Evolutionary conservation across 2,329 filamentous ascomycete genomes (phyloP).

Genomic region (Cercospora sp.): DNA sequence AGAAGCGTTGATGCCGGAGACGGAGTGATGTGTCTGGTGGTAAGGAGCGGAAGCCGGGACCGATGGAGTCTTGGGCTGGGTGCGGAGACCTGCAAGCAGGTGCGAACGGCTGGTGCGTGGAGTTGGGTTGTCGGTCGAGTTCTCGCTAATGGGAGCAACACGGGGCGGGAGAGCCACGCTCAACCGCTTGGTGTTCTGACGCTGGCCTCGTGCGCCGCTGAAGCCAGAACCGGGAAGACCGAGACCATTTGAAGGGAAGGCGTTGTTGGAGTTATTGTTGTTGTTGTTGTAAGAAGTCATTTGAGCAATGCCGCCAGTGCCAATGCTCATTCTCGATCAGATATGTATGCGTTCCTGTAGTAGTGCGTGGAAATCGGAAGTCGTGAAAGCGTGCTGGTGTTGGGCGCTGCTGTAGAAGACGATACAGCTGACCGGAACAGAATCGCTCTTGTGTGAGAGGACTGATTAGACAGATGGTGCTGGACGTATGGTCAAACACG

Average conservation of each 20-base stretch:
- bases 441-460: conserved; percentile 23
- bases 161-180: conserved; percentile 72
- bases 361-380: conserved; percentile 22
- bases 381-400: conserved; percentile 28
- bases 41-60: conserved; percentile 66
- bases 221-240: conserved; percentile 77
- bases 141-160: conserved; percentile 65
- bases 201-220: conserved; percentile 74
- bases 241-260: conserved; percentile 68
- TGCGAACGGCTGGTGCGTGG: conserved; percentile 94
- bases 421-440: conserved; percentile 10
- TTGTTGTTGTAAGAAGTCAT: conserved; percentile 76
- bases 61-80: conserved; percentile 82
- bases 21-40: conserved; percentile 54
- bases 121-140: conserved; percentile 70
- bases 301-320: conserved; percentile 99
- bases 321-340: conserved; percentile 58
- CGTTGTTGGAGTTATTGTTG: conserved; percentile 30
- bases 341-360: conserved; percentile 22
- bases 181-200: conserved; percentile 80
- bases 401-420: neutral
- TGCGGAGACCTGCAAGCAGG: conserved; percentile 87
- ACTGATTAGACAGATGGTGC: conserved; percentile 27
- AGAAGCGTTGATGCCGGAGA: conserved; percentile 48
- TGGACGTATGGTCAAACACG: conserved; percentile 19